These are phyloP conservation scores for Leccinellum albellum DNA, from an alignment of 768 basidiomycete genomes.

Conservation along the genomic window DNA sequence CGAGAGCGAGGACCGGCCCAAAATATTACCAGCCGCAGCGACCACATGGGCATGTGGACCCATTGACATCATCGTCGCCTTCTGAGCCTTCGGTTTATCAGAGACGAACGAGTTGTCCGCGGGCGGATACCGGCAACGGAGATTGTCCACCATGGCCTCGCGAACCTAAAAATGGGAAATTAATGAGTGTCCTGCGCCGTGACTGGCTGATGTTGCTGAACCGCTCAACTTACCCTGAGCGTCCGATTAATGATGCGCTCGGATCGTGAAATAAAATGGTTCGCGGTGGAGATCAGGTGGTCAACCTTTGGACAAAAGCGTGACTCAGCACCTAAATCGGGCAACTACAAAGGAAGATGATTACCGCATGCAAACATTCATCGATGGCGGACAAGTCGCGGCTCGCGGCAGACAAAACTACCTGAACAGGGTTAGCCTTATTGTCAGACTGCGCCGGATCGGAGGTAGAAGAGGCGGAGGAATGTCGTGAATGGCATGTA, in stretches of 20 bases:
- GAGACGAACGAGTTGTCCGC: conserved; percentile 20
- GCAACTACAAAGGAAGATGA: conserved; percentile 21
- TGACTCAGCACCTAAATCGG: conserved; percentile 5
- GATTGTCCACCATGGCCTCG: conserved; percentile 41
- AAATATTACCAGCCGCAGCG: neutral
- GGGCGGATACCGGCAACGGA: conserved; percentile 32
- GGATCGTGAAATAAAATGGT: conserved; percentile 53
- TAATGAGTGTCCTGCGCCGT: conserved; percentile 2
- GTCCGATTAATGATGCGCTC: conserved; percentile 55
- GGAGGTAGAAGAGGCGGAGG: conserved; percentile 1
- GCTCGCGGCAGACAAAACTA: conserved; percentile 49
- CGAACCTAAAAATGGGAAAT: conserved; percentile 42
- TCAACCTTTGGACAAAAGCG: conserved; percentile 41
- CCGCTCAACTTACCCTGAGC: conserved; percentile 42
- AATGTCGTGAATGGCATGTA: conserved; percentile 12
- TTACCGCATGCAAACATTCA: conserved; percentile 51
- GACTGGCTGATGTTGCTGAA: neutral
- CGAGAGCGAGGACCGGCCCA: neutral
- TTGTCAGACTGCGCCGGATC: conserved; percentile 29
- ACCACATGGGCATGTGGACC: neutral
- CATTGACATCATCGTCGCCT: neutral
- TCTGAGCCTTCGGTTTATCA: neutral
- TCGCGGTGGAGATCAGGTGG: conserved; percentile 50
- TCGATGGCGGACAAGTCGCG: conserved; percentile 57
- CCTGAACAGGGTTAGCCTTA: conserved; percentile 42